Percentiles rank a stretch among this genome's conserved stretches.
Evolutionary conservation across 768 basidiomycete genomes (phyloP).

Genomic region (Termitomyces sp.): DNA sequence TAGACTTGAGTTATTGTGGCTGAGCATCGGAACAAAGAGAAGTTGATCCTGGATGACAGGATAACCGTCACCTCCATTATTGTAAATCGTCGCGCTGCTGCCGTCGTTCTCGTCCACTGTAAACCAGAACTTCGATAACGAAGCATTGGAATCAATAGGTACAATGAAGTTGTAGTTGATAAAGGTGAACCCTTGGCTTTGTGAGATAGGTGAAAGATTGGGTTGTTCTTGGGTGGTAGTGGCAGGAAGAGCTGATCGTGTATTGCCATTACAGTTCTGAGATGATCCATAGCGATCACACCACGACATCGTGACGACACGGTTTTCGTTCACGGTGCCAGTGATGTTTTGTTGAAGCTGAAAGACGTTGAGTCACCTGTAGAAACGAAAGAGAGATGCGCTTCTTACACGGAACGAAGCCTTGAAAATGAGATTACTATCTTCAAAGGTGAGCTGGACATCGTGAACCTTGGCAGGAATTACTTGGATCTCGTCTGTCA

Average conservation of each 20-base stretch:
- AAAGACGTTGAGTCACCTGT: constrained; percentile 3
- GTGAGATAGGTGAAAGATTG: constrained; percentile 33
- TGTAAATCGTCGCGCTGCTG: constrained; percentile 28
- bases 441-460: constrained; percentile 34
- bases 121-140: constrained; percentile 51
- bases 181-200: constrained; percentile 30
- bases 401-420: constrained; percentile 34
- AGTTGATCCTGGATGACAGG: constrained; percentile 38
- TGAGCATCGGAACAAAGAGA: constrained; percentile 38
- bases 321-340: constrained; percentile 31
- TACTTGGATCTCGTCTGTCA: constrained; percentile 43
- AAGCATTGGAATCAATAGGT: constrained; percentile 32
- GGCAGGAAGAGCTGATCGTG: constrained; percentile 29
- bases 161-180: constrained; percentile 42
- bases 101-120: constrained; percentile 43
- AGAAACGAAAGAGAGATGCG: constrained; percentile 1
- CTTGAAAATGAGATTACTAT: constrained; percentile 36
- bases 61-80: constrained; percentile 43
- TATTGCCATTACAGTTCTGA: constrained; percentile 28
- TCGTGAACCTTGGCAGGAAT: constrained; percentile 37
- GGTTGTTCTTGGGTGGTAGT: constrained; percentile 27
- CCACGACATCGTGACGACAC: constrained; percentile 39
- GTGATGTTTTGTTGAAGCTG: constrained; percentile 35
- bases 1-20: constrained; percentile 18
- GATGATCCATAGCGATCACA: constrained; percentile 35